A percentile compares a stretch with the other conserved stretches of the same genome.
phyloP scores from a whole-genome alignment of 1,139 yeast species.

The Taphrina wiesneri region DNA sequence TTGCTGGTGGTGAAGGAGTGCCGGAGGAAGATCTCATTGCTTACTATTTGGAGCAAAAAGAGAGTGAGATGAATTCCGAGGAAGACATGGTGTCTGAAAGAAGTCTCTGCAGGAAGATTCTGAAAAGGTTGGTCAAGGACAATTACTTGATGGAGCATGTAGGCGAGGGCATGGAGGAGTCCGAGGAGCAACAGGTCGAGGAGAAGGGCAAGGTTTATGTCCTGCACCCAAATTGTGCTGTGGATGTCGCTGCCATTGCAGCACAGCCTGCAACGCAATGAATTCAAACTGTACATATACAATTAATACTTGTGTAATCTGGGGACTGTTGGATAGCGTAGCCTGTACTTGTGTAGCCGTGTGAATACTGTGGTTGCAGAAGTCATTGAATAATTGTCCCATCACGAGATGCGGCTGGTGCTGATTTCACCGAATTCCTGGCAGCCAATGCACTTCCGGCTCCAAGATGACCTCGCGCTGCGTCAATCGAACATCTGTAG shows the following conservation, averaged over 20 bases:
- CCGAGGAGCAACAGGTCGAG: slow-evolving; percentile 17
- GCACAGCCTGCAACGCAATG: slow-evolving; percentile 15
- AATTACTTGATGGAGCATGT: slow-evolving; percentile 79
- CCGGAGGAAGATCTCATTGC: slow-evolving; percentile 70
- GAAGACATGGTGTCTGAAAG: slow-evolving; percentile 71
- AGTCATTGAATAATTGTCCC: no score
- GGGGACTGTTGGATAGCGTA: no score
- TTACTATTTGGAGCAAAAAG: slow-evolving; percentile 78
- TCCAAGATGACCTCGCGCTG: not conserved
- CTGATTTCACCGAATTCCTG: not conserved
- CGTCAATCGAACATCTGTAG: no score
- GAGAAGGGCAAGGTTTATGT: slow-evolving; percentile 25
- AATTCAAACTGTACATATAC: not conserved
- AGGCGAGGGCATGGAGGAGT: slow-evolving; percentile 46
- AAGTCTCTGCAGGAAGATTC: slow-evolving; percentile 71
- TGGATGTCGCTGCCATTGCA: slow-evolving; percentile 29
- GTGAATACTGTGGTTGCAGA: no score
- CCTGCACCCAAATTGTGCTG: slow-evolving; percentile 32
- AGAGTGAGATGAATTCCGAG: slow-evolving; percentile 68
- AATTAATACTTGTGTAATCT: no score
- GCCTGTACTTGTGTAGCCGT: no score
- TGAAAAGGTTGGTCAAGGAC: slow-evolving; percentile 81
- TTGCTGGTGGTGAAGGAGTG: slow-evolving; percentile 65
- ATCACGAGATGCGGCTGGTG: not conserved
- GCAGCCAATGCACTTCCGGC: not conserved